Percentiles rank a stretch among this genome's conserved stretches.
Evolutionary conservation across 2,329 filamentous ascomycete genomes (phyloP).

Genomic region (Fonsecaea monophora): DNA sequence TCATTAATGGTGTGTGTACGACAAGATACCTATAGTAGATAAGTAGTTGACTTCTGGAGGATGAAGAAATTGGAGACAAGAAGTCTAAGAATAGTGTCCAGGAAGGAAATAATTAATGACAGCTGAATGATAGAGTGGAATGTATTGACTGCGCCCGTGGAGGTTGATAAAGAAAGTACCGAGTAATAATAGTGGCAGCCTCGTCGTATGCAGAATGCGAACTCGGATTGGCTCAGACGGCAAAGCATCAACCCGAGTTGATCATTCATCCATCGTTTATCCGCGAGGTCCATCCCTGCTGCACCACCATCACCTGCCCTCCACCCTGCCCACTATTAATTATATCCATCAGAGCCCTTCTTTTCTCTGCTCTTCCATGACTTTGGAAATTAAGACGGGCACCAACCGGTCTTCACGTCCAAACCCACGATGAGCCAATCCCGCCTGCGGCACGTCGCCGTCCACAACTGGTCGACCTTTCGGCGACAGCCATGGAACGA

Average conservation of each 20-base stretch:
- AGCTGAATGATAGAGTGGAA: too few relatives aligned
- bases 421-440: constrained; percentile 14
- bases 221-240: background rate
- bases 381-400: background rate
- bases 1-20: background rate
- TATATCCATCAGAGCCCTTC: background rate
- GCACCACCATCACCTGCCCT: constrained; percentile 12
- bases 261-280: constrained; percentile 15
- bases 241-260: background rate
- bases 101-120: too few relatives aligned
- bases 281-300: background rate
- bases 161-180: too few relatives aligned
- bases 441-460: constrained; percentile 22
- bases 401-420: background rate
- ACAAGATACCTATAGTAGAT: background rate
- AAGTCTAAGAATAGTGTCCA: background rate
- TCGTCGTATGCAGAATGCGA: background rate
- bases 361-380: background rate
- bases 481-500: constrained; percentile 69
- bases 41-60: background rate
- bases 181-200: background rate
- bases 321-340: background rate
- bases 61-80: background rate
- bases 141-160: background rate
- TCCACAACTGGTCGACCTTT: constrained; percentile 64